A percentile compares a stretch with the other conserved stretches of the same genome.
phyloP scores from a whole-genome alignment of 352 stramenopile genomes.

The Phytophthora pini region DNA sequence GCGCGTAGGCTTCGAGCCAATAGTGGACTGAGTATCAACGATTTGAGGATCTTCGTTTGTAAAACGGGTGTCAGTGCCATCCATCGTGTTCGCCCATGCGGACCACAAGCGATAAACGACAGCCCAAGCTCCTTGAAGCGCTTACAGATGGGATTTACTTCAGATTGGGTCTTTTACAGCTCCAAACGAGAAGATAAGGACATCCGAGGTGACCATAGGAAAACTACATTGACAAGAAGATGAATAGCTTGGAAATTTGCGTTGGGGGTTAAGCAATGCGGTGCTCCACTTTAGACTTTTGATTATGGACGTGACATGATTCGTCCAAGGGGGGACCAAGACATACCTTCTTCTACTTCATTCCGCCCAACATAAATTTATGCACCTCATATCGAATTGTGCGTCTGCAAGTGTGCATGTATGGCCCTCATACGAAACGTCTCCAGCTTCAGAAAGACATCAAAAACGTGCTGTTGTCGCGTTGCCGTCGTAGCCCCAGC shows the following conservation, averaged over 20 bases:
- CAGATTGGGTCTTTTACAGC: conserved; percentile 14
- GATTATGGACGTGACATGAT: conserved; percentile 21
- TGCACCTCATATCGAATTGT: neutral
- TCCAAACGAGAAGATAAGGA: conserved; percentile 9
- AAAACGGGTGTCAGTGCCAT: conserved; percentile 16
- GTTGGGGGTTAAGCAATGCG: neutral
- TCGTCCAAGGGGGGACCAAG: conserved; percentile 24
- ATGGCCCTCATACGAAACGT: conserved; percentile 2
- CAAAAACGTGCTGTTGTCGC: neutral
- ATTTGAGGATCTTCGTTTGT: conserved; percentile 17
- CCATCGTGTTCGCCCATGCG: conserved; percentile 16
- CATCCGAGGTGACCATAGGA: neutral
- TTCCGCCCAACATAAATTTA: neutral
- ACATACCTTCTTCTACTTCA: neutral
- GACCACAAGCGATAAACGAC: conserved; percentile 11
- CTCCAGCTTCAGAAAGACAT: neutral
- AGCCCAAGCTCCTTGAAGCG: conserved; percentile 18
- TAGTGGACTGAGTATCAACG: neutral
- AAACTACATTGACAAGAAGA: neutral
- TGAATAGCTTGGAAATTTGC: too few relatives aligned
- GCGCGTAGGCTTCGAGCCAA: neutral
- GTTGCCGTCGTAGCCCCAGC: conserved; percentile 5
- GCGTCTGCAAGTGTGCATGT: neutral
- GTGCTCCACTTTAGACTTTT: neutral
- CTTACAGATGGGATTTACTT: conserved; percentile 20